Evolutionary conservation across 2,329 filamentous ascomycete species (phyloP).

Genomic region (Phialophora chinensis): DNA sequence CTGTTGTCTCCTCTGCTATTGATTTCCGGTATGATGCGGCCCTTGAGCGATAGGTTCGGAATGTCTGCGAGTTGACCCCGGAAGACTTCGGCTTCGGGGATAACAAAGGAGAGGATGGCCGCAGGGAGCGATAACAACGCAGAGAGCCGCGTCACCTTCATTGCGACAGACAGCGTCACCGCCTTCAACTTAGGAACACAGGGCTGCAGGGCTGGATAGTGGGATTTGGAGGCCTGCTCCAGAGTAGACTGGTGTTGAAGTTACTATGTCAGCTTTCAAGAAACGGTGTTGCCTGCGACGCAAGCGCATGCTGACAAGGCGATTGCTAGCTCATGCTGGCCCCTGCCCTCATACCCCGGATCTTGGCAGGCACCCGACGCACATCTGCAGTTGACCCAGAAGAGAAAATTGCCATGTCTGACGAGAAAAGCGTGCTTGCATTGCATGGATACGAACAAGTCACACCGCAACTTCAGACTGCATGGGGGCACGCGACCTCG

Average conservation of each 20-base stretch:
- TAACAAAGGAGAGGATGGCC: conserved; percentile 29
- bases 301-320: conserved; percentile 10
- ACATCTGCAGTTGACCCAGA: not conserved
- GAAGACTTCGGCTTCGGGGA: conserved; percentile 36
- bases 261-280: not conserved
- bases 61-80: conserved; percentile 4
- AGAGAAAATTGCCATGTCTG: not conserved
- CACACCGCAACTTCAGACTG: conserved; percentile 1
- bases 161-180: conserved; percentile 10
- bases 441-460: not conserved
- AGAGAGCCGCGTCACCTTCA: conserved; percentile 22
- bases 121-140: conserved; percentile 26
- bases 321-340: conserved; percentile 2
- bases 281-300: conserved; percentile 23
- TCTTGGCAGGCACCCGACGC: conserved; percentile 30
- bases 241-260: not conserved
- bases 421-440: not conserved
- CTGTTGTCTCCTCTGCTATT: not conserved
- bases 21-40: not conserved
- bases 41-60: conserved; percentile 1
- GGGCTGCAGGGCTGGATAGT: not conserved
- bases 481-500: not conserved
- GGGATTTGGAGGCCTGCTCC: not conserved
- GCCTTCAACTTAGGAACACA: not conserved
- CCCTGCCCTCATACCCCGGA: conserved; percentile 16